These are phyloP conservation scores for Colletotrichum sp. DNA, from an alignment of 2,329 filamentous ascomycete species.

Conservation along the genomic window DNA sequence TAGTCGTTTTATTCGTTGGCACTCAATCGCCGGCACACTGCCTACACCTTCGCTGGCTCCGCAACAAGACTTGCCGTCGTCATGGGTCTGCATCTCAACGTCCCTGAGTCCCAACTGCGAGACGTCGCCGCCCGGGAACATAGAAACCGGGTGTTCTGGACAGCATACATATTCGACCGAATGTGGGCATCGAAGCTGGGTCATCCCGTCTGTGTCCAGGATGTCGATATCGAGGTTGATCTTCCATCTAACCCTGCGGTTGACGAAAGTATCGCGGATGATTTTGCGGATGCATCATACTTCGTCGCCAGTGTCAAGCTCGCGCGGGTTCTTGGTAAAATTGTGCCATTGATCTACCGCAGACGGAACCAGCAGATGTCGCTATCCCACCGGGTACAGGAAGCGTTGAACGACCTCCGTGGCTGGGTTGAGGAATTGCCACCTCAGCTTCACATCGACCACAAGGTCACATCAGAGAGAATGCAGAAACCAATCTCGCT, in stretches of 20 bases:
- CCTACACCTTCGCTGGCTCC: slow-evolving; percentile 46
- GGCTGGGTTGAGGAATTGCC: slow-evolving; percentile 36
- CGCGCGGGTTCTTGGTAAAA: slow-evolving; percentile 33
- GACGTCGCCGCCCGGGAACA: slow-evolving; percentile 43
- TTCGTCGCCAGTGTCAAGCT: slow-evolving; percentile 41
- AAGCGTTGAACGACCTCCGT: slow-evolving; percentile 32
- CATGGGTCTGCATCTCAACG: slow-evolving; percentile 47
- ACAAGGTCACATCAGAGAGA: slow-evolving; percentile 7
- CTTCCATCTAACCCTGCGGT: slow-evolving; percentile 40
- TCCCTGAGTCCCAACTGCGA: slow-evolving; percentile 42
- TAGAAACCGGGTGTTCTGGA: slow-evolving; percentile 47
- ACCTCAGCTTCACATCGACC: slow-evolving; percentile 33
- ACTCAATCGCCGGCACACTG: slow-evolving; percentile 49
- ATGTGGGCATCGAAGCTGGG: slow-evolving; percentile 55
- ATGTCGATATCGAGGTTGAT: slow-evolving; percentile 52
- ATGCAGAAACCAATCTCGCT: slow-evolving; percentile 33
- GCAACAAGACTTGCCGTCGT: slow-evolving; percentile 48
- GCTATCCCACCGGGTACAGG: slow-evolving; percentile 36
- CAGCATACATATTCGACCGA: slow-evolving; percentile 47
- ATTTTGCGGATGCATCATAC: slow-evolving; percentile 37
- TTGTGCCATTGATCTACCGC: slow-evolving; percentile 36
- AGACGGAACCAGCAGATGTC: slow-evolving; percentile 31
- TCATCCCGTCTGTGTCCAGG: slow-evolving; percentile 51
- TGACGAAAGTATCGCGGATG: slow-evolving; percentile 25
- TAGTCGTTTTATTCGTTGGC: slow-evolving; percentile 49